Base-by-base conservation (phyloP, 495 filamentous ascomycete genomes). In the Annulohypoxylon bovei region DNA sequence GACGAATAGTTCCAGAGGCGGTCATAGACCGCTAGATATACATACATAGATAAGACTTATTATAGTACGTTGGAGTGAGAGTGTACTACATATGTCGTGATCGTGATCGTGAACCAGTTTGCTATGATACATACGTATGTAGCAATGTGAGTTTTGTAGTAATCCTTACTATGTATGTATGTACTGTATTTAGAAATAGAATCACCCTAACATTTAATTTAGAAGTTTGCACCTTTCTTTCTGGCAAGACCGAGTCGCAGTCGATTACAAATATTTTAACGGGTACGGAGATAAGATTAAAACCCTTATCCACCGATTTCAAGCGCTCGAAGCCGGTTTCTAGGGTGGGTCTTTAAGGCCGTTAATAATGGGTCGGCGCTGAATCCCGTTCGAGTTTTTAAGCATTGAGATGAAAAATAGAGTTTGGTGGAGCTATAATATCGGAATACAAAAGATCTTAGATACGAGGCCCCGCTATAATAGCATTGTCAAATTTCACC, bases 401-500 rank as follows among this genome's bases (percentile, higher is more conserved):
- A 23, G 27, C 25, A 42, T 42, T 18, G 16, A 16, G 12, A 40
- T 40, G 14, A 20, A 42, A 16, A 40, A 18, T 42, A 42, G 39
- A 42, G 39, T 42, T 42, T 42, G n/a, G 50, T 52, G 35, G 49
- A 35, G n/a, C 23, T 33, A 56, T 25, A 60, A 37, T 49, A 67
- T 39, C 37, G 25, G 32, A 30, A 22, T 20, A 9, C n/a, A 32
- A 49, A 37, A 55, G 46, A 59, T 59, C 60, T 64, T 53, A 70
- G 67, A 70, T 70, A 70, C 67, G 59, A 70, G 46, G 46, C 40
- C 42, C 60, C 62, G 54, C 62, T 27, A 65, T 70, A n/a, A 35
- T 64, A 62, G 42, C 55, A 65, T 60, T 53, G 28, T 60, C 39
- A 66, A 71, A 61, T 66, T 65, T 71, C 56, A 66, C 62, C 68